phyloP scores from a whole-genome alignment of 176 grass and related monocot species.

The Chloris gayana region DNA sequence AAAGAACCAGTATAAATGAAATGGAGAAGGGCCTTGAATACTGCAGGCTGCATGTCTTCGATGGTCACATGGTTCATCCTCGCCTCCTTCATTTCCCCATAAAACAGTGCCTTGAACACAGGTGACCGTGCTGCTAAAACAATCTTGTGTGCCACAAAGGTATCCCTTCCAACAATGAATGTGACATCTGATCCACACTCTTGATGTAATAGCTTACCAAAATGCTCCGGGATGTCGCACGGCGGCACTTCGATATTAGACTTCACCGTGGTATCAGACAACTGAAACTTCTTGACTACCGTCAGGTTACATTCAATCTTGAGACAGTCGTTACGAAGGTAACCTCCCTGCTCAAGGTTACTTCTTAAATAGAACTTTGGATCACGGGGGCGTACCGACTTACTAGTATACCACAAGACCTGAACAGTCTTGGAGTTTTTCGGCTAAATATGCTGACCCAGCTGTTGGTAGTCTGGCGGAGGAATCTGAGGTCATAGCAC shows the following conservation, averaged over 20 bases:
- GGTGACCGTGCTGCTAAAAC: not conserved
- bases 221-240: not conserved
- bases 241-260: not conserved
- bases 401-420: not conserved
- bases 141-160: not conserved
- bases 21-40: not conserved
- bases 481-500: not conserved
- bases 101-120: not conserved
- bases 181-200: not conserved
- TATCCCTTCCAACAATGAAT: not conserved
- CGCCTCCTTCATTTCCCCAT: not conserved
- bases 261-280: not conserved
- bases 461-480: not conserved
- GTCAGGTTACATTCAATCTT: not conserved
- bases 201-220: not conserved
- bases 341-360: not conserved
- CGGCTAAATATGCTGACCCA: too few species aligned
- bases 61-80: not conserved
- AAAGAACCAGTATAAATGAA: constrained; percentile 29
- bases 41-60: constrained; percentile 23
- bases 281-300: not conserved
- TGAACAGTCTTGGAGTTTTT: not conserved
- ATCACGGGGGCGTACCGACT: too few species aligned
- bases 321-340: not conserved
- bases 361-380: not conserved